phyloP scores from a whole-genome alignment of 2,329 filamentous ascomycete species.

The Colletotrichum filicis region DNA sequence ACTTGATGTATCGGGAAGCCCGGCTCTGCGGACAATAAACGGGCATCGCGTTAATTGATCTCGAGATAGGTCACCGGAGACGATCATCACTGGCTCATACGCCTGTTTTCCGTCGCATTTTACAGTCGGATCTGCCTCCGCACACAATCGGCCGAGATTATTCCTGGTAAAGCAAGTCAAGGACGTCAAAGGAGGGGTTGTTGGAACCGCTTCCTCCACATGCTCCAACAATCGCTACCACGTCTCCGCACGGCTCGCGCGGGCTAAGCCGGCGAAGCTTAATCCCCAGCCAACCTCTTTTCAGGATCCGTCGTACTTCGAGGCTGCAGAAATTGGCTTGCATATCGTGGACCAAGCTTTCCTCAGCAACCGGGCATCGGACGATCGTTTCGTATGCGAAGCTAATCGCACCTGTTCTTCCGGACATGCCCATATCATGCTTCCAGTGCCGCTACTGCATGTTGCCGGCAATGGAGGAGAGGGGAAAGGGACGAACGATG shows the following conservation, averaged over 20 bases:
- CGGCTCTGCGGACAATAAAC: not conserved
- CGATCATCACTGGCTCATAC: no score
- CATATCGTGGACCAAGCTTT: conserved; percentile 6
- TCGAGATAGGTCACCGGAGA: not conserved
- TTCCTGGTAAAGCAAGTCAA: not conserved
- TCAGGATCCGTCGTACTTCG: not conserved
- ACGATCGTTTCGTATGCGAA: conserved; percentile 34
- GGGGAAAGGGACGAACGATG: not conserved
- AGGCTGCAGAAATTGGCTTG: not conserved
- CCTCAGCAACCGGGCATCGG: conserved; percentile 7
- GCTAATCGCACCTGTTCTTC: conserved; percentile 25
- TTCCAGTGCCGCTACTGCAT: not conserved
- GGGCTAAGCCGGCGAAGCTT: not conserved
- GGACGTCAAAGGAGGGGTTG: not conserved
- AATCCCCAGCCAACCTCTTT: not conserved
- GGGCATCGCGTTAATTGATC: not conserved
- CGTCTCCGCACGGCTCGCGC: conserved; percentile 21
- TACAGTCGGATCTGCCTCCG: not conserved
- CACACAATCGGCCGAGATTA: not conserved
- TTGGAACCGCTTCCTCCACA: not conserved
- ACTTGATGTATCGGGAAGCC: not conserved
- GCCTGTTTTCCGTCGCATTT: not conserved
- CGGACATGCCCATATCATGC: conserved; percentile 6
- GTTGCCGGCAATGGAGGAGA: not conserved
- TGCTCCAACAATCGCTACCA: not conserved